Evolutionary conservation across 1,284 basidiomycete species (phyloP), one percentile per base, ranked within the genome.

Genomic region (Ustilago loliicola): DNA sequence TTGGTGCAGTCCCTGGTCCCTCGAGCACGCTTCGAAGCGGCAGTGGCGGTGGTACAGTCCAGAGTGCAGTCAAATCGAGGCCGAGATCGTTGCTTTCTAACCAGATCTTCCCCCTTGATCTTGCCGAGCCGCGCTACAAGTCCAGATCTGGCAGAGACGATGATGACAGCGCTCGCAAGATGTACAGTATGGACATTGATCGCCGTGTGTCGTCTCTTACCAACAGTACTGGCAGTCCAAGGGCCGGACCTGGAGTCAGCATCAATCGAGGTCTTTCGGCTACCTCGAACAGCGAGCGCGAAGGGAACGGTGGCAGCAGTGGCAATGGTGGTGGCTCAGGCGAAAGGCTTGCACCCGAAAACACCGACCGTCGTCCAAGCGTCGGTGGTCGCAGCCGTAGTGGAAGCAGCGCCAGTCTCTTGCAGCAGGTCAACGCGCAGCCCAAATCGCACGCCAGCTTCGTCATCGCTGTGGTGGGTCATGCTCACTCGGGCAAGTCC

Each of bases 381-480:
- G 40, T 72, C 13, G 74, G 74, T 13, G 55, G 63, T 25, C 75
- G 82, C 45, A 80, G 79, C 66, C 68, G 81, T 2, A 83, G 82
- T 65, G 82, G 80, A 17, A 82, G 81, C 64, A 78, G 69, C 27
- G 77, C 82, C 23, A 82, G 82, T 42, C 66, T 83, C 32, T 58
- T 83, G 58, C 80, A 81, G 30, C 81, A 82, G 53, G 79, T 81
- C 36, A 81, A 82, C 36, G 68, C 71, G 27, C 79, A 80, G 27
- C 80, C 80, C 36, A 73, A 77, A 36, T 80, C 77, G 19, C 77
- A 81, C 45, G 82, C 82, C 54, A 78, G 74, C 69, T 83, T 84
- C 45, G 83, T 83, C 53, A 78, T 84, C 36, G 81, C 81, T 45
- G 81, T 84, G 11, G 81, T 84, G 11, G 83, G 83, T 1, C 83